Conservation (phyloP, 805 yeast genomes). For the Metschnikowia hibisci region DNA sequence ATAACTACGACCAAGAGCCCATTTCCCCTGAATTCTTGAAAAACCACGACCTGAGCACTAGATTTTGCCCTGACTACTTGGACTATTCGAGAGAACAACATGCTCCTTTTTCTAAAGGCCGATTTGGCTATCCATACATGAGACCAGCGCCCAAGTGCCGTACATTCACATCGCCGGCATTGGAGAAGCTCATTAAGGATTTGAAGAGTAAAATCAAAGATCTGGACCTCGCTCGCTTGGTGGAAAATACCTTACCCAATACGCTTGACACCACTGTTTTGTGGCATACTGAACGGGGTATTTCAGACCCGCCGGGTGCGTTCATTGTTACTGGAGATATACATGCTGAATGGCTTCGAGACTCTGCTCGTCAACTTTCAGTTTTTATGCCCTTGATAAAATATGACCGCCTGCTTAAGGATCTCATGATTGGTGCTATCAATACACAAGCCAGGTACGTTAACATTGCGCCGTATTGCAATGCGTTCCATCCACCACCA, state of each 20-base stretch:
- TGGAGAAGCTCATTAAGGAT: constrained; percentile 57
- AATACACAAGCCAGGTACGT: constrained; percentile 71
- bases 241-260: constrained; percentile 83
- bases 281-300: constrained; percentile 47
- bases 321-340: constrained; percentile 90
- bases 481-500: constrained; percentile 86
- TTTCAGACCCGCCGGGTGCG: constrained; percentile 42
- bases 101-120: constrained; percentile 56
- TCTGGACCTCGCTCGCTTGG: constrained; percentile 65
- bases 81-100: constrained; percentile 55
- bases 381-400: constrained; percentile 63
- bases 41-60: constrained; percentile 17
- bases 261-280: constrained; percentile 83
- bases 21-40: constrained; percentile 17
- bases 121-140: constrained; percentile 60
- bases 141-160: constrained; percentile 71
- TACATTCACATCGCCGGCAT: constrained; percentile 59
- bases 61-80: constrained; percentile 57
- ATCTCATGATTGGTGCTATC: constrained; percentile 72
- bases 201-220: constrained; percentile 48
- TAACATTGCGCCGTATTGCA: constrained; percentile 69
- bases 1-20: not conserved
- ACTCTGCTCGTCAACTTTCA: constrained; percentile 77
- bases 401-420: constrained; percentile 46
- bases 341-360: constrained; percentile 91